Percentiles rank a stretch among this genome's conserved stretches.
Evolutionary conservation across 1,139 yeast genomes (phyloP).

Genomic region (Blastobotrys elegans): DNA sequence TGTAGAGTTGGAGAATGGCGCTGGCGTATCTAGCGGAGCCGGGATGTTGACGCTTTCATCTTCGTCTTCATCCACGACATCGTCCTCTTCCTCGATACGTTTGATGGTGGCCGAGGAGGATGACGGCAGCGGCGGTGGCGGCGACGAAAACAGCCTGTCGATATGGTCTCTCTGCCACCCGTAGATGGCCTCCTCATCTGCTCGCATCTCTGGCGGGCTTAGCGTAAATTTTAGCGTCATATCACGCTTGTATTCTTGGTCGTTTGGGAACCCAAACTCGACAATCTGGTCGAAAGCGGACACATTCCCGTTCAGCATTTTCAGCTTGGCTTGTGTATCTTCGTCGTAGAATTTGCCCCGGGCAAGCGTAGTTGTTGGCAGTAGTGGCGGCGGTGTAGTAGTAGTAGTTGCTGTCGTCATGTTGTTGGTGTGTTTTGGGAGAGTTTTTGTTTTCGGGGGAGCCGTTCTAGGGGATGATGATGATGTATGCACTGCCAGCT

Average conservation of each 20-base stretch:
- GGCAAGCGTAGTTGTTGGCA: not conserved
- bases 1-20: not conserved
- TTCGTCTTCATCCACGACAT: slow-evolving; percentile 14
- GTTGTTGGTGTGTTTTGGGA: not conserved
- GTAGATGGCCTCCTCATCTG: slow-evolving; percentile 29
- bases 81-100: slow-evolving; percentile 11
- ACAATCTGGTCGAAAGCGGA: slow-evolving; percentile 28
- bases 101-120: slow-evolving; percentile 11
- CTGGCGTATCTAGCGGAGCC: slow-evolving; percentile 1
- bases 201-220: slow-evolving; percentile 32
- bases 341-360: slow-evolving; percentile 22
- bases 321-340: slow-evolving; percentile 24
- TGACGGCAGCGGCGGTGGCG: slow-evolving; percentile 14
- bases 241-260: slow-evolving; percentile 16
- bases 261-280: slow-evolving; percentile 30
- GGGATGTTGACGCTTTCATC: slow-evolving; percentile 12
- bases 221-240: slow-evolving; percentile 32
- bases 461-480: not conserved
- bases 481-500: slow-evolving; percentile 18
- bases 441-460: not conserved
- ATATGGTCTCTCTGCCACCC: slow-evolving; percentile 31
- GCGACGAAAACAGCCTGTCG: slow-evolving; percentile 16
- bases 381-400: not conserved
- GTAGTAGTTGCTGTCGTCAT: not conserved
- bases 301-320: slow-evolving; percentile 22